Conservation (phyloP, 2,329 filamentous ascomycete genomes). For the Stagonosporopsis vannaccii region DNA sequence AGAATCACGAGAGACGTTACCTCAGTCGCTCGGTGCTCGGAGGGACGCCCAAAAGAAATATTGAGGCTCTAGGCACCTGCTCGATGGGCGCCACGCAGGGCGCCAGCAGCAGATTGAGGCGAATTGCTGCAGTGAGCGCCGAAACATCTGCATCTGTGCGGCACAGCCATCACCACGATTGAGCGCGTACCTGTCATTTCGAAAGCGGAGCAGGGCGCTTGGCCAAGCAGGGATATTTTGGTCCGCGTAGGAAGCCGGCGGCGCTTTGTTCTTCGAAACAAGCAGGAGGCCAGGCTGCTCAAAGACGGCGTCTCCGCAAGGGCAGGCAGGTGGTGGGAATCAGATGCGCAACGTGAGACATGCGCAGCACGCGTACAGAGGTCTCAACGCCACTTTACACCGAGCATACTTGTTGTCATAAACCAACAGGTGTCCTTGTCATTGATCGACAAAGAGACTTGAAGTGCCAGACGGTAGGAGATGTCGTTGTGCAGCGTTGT, state of each 20-base stretch:
- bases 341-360: constrained; percentile 7
- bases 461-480: not conserved
- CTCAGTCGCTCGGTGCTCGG: constrained; percentile 3
- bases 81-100: constrained; percentile 11
- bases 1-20: constrained; percentile 1
- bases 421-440: too few relatives aligned
- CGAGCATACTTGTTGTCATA: not conserved
- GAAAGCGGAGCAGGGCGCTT: constrained; percentile 2
- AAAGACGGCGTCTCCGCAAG: constrained; percentile 14
- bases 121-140: constrained; percentile 4
- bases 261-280: constrained; percentile 7
- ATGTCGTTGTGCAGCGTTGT: constrained; percentile 3
- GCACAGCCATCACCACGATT: constrained; percentile 5
- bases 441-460: not conserved
- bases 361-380: constrained; percentile 10
- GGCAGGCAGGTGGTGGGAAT: constrained; percentile 1
- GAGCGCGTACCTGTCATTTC: constrained; percentile 10
- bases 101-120: constrained; percentile 7
- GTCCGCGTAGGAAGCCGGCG: not conserved
- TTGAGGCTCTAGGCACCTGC: constrained; percentile 4
- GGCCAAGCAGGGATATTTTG: not conserved
- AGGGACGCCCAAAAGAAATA: not conserved
- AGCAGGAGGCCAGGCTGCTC: constrained; percentile 1
- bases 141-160: constrained; percentile 4
- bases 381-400: constrained; percentile 1